phyloP scores from a whole-genome alignment of 2,329 filamentous ascomycete species.

The Calonectria honghensis region DNA sequence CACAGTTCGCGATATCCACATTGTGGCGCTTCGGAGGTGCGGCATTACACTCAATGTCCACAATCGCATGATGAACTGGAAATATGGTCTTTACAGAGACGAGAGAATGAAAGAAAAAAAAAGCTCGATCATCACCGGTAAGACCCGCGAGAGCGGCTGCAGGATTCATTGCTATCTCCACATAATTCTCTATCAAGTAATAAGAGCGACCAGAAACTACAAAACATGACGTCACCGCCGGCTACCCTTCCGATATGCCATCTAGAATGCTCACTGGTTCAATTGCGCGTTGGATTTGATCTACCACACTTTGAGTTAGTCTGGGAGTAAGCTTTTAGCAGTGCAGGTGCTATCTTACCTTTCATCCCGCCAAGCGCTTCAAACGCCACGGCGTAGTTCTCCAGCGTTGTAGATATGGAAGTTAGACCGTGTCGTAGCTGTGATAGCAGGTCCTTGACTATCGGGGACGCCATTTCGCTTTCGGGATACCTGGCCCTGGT shows the following conservation, averaged over 20 bases:
- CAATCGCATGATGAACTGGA: not conserved
- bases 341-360: not conserved
- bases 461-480: not conserved
- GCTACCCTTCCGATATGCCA: not conserved
- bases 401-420: conserved; percentile 1
- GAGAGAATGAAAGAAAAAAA: conserved; percentile 12
- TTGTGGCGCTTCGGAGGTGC: conserved; percentile 5
- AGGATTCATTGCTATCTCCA: not conserved
- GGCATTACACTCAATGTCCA: not conserved
- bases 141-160: too few species aligned
- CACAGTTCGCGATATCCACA: not conserved
- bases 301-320: not conserved
- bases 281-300: conserved; percentile 12
- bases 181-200: not conserved
- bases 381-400: conserved; percentile 10
- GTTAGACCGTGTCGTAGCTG: not conserved
- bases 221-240: not conserved
- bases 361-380: conserved; percentile 17
- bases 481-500: conserved; percentile 9
- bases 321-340: too few species aligned
- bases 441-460: not conserved
- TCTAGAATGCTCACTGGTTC: not conserved
- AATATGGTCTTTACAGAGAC: not conserved
- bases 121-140: not conserved
- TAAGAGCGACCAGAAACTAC: not conserved